Evolutionary conservation across 495 filamentous ascomycete species (phyloP), one percentile per base, ranked within the genome.

Genomic region (Penicilliopsis zonata): DNA sequence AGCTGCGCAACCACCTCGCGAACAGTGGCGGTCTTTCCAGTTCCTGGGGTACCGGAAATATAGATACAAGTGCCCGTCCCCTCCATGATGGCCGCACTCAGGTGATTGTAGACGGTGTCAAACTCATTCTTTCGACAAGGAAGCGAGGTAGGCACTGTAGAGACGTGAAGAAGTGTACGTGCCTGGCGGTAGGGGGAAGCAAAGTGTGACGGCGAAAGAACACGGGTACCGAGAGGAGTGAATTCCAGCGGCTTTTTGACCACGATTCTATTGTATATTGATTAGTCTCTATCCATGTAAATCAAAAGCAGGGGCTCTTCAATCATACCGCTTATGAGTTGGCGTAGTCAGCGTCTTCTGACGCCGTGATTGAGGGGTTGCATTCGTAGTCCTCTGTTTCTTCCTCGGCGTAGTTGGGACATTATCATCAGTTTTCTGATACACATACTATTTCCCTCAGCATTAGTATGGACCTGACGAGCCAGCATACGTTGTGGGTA

Each of bases 41-140:
- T 99, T n/a, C 92, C 92, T 0, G 92, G 92, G 0, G 87, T 95
- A 23, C 92, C 92, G n/a, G 92, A 94, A 34, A 99, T 96, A 60
- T 99, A 99, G 49, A 99, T 94, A 53, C 92, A 99, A 3, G 86
- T 74, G 5, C 92, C 92, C 3, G 81, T 80, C 22, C 87, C 92
- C 37, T 92, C 87, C 30, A 82, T 80, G 51, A 99, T 96, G 36
- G 92, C 92, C 7, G 86, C 78, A 43, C 93, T 86, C 24, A 99
- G 80, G 50, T 95, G 83, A 2, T 80, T 78, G 49, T 95, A 95
- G 9, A 99, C 92, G 2, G 79, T 76, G 12, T 75, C 67, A 57
- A 96, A 99, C 53, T 99, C 92, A 9, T 68, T 74, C 41, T 93
- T 87, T 35, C 92, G 80, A 54, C 92, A 96, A 28, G 92, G 92